These are phyloP conservation scores for Russula olivacea DNA, from an alignment of 768 basidiomycete species.

Conservation along the genomic window DNA sequence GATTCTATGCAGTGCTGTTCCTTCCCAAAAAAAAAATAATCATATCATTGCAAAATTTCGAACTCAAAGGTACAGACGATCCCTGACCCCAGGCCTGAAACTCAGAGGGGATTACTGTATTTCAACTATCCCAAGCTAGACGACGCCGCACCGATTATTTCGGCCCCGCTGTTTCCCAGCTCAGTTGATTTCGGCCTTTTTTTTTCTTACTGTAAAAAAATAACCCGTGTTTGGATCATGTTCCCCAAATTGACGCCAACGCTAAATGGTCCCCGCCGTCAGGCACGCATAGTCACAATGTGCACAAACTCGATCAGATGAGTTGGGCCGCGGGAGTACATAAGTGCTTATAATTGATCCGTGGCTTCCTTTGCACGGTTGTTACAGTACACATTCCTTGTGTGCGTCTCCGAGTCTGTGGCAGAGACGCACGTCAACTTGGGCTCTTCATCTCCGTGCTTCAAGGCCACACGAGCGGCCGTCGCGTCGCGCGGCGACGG, in stretches of 20 bases:
- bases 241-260: background rate
- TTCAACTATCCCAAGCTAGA: background rate
- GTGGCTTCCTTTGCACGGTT: background rate
- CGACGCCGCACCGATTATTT: background rate
- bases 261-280: background rate
- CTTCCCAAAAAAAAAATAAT: no score
- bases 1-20: no score
- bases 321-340: background rate
- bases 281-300: background rate
- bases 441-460: background rate
- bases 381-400: no score
- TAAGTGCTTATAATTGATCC: background rate
- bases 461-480: background rate
- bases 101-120: no score
- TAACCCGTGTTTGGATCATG: background rate
- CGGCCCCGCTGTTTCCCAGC: background rate
- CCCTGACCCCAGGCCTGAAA: no score
- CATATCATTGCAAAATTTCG: no score
- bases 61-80: no score
- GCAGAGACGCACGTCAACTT: background rate
- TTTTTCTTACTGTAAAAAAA: background rate
- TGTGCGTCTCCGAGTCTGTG: background rate
- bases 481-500: background rate
- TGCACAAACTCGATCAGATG: background rate
- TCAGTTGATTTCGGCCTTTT: background rate